Conservation (phyloP, 1,139 yeast genomes). For the Magnusiomyces ingens region DNA sequence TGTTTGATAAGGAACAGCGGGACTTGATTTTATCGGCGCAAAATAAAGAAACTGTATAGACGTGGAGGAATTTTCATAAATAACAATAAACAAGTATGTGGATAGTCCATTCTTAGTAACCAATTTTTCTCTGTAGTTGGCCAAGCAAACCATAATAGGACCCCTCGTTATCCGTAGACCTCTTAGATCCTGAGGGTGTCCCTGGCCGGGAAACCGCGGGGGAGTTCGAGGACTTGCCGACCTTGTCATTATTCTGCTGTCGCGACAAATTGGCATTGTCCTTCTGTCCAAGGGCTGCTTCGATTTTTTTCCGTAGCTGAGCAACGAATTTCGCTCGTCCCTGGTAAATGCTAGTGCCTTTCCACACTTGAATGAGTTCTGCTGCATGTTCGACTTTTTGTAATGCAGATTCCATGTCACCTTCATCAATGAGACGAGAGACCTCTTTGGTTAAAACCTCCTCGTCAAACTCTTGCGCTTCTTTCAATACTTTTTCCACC, state of each 20-base stretch:
- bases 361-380: constrained; percentile 27
- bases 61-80: too few relatives aligned
- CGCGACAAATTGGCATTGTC: neutral
- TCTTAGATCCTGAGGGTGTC: neutral
- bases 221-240: neutral
- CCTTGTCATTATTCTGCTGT: neutral
- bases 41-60: neutral
- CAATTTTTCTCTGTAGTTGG: constrained; percentile 14
- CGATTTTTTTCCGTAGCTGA: constrained; percentile 24
- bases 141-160: constrained; percentile 21
- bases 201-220: neutral
- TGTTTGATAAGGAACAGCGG: constrained; percentile 32
- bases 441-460: constrained; percentile 20
- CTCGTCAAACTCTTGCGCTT: constrained; percentile 27
- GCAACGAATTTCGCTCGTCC: constrained; percentile 22
- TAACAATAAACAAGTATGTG: too few relatives aligned
- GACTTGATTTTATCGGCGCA: constrained; percentile 18
- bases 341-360: constrained; percentile 26
- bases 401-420: constrained; percentile 22
- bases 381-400: constrained; percentile 20
- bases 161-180: neutral
- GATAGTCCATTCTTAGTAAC: neutral
- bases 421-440: constrained; percentile 18
- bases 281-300: constrained; percentile 16
- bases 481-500: constrained; percentile 27